A percentile compares a stretch with the other conserved stretches of the same genome.
These are phyloP conservation scores for Beverwykella pulmonaria DNA, from an alignment of 495 filamentous ascomycete genomes.

Conservation along the genomic window DNA sequence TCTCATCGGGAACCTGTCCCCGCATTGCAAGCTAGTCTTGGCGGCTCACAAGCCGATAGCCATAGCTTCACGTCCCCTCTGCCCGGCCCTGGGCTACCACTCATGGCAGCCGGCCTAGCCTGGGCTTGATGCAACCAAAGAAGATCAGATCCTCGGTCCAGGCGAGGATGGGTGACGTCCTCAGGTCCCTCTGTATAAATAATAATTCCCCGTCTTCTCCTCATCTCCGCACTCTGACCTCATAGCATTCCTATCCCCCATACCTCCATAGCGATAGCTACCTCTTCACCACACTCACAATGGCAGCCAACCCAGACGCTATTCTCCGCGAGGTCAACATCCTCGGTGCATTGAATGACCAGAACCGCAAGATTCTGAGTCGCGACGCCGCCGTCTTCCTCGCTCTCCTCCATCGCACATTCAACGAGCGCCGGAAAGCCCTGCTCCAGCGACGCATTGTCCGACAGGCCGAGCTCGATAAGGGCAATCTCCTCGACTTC, in stretches of 20 bases:
- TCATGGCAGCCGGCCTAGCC: slow-evolving; percentile 3
- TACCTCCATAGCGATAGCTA: slow-evolving; percentile 6
- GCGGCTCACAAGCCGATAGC: neutral
- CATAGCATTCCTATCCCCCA: slow-evolving; percentile 19
- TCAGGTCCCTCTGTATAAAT: slow-evolving; percentile 17
- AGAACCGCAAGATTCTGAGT: slow-evolving; percentile 86
- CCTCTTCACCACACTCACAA: slow-evolving; percentile 16
- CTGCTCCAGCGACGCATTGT: slow-evolving; percentile 82
- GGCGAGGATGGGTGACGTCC: slow-evolving; percentile 28
- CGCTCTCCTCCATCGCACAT: slow-evolving; percentile 89
- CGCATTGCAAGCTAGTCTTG: neutral
- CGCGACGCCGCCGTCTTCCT: slow-evolving; percentile 91
- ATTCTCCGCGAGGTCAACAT: slow-evolving; percentile 88
- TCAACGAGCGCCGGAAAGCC: slow-evolving; percentile 86
- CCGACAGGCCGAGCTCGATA: slow-evolving; percentile 94
- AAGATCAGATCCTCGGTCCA: slow-evolving; percentile 28
- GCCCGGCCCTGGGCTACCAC: neutral
- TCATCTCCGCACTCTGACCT: slow-evolving; percentile 24
- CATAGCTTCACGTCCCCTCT: slow-evolving; percentile 1
- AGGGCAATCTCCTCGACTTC: slow-evolving; percentile 89
- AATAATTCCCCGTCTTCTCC: slow-evolving; percentile 7
- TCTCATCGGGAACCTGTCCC: neutral
- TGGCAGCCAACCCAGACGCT: slow-evolving; percentile 52
- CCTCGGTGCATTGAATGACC: slow-evolving; percentile 73
- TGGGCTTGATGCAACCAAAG: neutral